These are phyloP conservation scores for Acacia pycnantha DNA, from an alignment of 331 rosid species.

Conservation along the genomic window DNA sequence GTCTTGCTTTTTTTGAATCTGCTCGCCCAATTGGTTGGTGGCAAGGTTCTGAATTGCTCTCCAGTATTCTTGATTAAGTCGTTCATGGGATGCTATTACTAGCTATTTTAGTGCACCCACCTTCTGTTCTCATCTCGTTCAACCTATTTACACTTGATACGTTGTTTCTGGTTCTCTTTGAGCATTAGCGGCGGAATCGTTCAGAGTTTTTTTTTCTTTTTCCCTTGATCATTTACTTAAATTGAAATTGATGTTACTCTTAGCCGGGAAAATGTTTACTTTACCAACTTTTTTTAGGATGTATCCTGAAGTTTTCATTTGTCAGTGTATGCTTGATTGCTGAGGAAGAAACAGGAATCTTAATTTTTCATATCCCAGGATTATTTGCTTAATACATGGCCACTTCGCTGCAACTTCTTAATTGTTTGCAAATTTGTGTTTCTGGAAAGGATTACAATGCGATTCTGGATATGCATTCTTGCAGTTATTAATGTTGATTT, in stretches of 20 bases:
- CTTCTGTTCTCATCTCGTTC: not conserved
- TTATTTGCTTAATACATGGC: not conserved
- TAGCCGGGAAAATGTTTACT: not conserved
- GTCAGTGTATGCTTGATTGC: not conserved
- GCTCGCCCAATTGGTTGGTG: not conserved
- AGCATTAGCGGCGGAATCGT: not conserved
- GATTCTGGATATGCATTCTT: not conserved
- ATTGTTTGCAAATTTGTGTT: not conserved
- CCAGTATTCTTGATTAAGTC: not conserved
- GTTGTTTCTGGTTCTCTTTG: not conserved
- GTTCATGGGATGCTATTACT: not conserved
- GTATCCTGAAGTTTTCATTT: constrained; percentile 1
- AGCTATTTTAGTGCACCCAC: not conserved
- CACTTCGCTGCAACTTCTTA: not conserved
- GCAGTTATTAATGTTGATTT: not conserved
- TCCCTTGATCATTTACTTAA: not conserved
- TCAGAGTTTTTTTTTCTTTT: not conserved
- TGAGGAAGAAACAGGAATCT: not conserved
- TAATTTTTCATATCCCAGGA: not conserved
- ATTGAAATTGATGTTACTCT: constrained; percentile 27
- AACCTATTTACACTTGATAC: not conserved
- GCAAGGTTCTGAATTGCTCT: constrained; percentile 19
- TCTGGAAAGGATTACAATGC: not conserved
- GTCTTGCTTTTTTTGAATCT: not conserved
- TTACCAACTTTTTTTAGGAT: not conserved